Evolutionary conservation across 495 filamentous ascomycete genomes (phyloP), one percentile per base, ranked within the genome.

Genomic region (Talaromyces adpressus): DNA sequence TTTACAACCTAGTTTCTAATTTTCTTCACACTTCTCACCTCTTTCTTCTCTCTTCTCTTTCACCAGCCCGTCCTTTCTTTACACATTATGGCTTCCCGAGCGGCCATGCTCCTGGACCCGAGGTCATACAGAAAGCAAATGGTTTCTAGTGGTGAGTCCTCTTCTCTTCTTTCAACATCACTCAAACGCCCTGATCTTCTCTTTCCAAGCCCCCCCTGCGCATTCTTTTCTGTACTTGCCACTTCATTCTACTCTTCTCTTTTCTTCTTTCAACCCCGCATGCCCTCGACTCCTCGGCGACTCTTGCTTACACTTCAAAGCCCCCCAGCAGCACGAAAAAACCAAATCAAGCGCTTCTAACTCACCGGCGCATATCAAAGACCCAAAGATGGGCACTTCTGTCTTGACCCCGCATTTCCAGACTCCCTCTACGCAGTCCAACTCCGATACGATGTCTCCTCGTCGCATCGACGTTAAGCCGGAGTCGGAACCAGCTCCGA

Each of bases 71-170:
- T 45, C 23, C n/a, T 27, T 52, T 6, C 5, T 29, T 61, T n/a
- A n/a, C n/a, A n/a, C 59, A 69, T 20, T 65, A 79, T 81, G 78
- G 76, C 73, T 39, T 78, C 77, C 39, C 66, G 75, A 53, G 72
- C 78, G 30, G 75, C 76, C 32, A 77, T 79, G 76, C 71, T 79
- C 36, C 62, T 79, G 64, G 72, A 79, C 62, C 78, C 77, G 34
- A 73, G 74, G 64, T 71, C 64, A 49, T 73, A 74, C 65, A 75
- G 68, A 62, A 76, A 74, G 64, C 66, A 67, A 59, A 53, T 69
- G 8, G 66, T 72, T 41, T 67, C 66, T 22, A 73, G 73, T 68
- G 75, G 77, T 80, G 29, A 34, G 60, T 62, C 20, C 25, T 36
- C 20, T 51, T 14, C n/a, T 52, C 11, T 27, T 25, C 12, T 22